Base-by-base conservation (phyloP, 129 eudicot species). In the Centaurea solstitialis region DNA sequence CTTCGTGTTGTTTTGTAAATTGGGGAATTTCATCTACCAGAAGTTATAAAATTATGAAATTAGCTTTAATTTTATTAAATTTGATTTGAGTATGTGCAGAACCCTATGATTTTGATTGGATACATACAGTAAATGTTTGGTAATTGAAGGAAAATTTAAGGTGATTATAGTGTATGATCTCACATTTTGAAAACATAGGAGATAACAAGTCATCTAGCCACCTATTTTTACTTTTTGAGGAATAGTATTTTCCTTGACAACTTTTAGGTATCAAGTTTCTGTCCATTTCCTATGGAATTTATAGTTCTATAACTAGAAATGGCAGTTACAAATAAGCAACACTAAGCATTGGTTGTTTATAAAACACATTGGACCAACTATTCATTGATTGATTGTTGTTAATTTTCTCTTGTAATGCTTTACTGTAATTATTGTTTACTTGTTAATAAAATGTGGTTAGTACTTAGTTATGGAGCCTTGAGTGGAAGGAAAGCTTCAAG, bases 101-200 rank as follows among this genome's bases (percentile, higher is more conserved):
- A 22, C 57, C 65, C 65, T 41, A 38, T 76, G 71, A 28, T 12
- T 28, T 30, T 68, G n/a, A n/a, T n/a, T n/a, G n/a, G n/a, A n/a
- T n/a, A n/a, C n/a, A 66, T n/a, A 68, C 3, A 17, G 20, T 20
- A 68, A 71, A 75, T 83, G 45, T 41, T 72, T 77, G 82, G 79
- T 61, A 33, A 77, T 83, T 76, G 77, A 70, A 30, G 82, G 86
- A 76, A 71, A 28, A 0, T 22, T 53, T 68, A 9, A 61, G 45
- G 23, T 73, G 79, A 15, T 4, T 80, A 21, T 70, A 35, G 73
- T 72, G n/a, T n/a, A n/a, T n/a, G n/a, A n/a, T n/a, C n/a, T n/a
- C n/a, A n/a, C n/a, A n/a, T n/a, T n/a, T n/a, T n/a, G n/a, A n/a
- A n/a, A n/a, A n/a, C n/a, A n/a, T n/a, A n/a, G n/a, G n/a, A n/a